Percentiles rank a stretch among this genome's conserved stretches.
These are phyloP conservation scores for Saturnispora quitensis DNA, from an alignment of 805 yeast genomes.

Conservation along the genomic window DNA sequence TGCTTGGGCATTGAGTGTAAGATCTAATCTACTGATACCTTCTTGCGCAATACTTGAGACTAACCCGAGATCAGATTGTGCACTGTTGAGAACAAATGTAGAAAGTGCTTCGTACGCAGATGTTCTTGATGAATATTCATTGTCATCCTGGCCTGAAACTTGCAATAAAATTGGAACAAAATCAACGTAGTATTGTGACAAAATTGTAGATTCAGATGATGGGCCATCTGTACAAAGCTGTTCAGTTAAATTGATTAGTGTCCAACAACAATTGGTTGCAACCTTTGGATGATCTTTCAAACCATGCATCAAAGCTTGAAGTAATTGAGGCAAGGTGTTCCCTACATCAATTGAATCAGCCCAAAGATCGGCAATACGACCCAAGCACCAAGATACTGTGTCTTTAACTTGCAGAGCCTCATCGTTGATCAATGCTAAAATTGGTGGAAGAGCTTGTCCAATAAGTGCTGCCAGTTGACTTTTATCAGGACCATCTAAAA, in stretches of 20 bases:
- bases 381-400: conserved; percentile 97
- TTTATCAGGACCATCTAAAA: conserved; percentile 86
- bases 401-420: conserved; percentile 79
- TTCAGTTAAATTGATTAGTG: conserved; percentile 83
- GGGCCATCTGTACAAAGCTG: conserved; percentile 57
- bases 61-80: conserved; percentile 57
- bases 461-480: conserved; percentile 59
- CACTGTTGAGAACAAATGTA: conserved; percentile 66
- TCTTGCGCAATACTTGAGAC: conserved; percentile 70
- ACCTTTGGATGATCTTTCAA: conserved; percentile 87
- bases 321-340: conserved; percentile 56
- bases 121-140: conserved; percentile 82
- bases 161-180: conserved; percentile 63
- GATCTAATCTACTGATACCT: conserved; percentile 61
- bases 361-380: conserved; percentile 85
- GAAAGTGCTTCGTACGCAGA: conserved; percentile 95
- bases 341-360: conserved; percentile 65
- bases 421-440: conserved; percentile 66
- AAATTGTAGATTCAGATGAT: conserved; percentile 41
- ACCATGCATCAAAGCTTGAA: conserved; percentile 71
- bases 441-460: conserved; percentile 75
- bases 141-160: conserved; percentile 64
- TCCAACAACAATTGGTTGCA: conserved; percentile 96
- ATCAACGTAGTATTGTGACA: conserved; percentile 65
- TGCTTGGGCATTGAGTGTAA: conserved; percentile 55